Evolutionary conservation across 352 stramenopile species (phyloP).

Genomic region (Phytopythium chamaehyphon): DNA sequence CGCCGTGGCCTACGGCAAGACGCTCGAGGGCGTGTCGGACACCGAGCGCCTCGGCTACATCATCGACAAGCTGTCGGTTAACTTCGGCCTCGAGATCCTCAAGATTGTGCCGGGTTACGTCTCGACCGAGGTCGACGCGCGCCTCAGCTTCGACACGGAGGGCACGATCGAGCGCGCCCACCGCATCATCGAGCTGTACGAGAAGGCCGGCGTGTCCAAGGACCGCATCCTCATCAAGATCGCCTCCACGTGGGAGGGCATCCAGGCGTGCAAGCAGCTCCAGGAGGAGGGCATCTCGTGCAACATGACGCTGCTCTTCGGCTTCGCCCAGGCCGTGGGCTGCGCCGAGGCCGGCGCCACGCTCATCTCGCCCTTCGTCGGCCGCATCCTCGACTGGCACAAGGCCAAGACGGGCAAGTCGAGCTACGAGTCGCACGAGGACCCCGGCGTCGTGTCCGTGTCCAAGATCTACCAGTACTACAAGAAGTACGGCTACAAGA

Average conservation of each 20-base stretch:
- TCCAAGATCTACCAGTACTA: constrained; percentile 98
- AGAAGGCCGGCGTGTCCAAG: constrained; percentile 93
- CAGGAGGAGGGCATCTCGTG: constrained; percentile 97
- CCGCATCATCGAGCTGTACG: constrained; percentile 97
- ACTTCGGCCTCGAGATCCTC: constrained; percentile 97
- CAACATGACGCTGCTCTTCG: constrained; percentile 99
- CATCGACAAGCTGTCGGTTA: constrained; percentile 98
- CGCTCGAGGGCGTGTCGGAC: constrained; percentile 61
- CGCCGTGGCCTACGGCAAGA: constrained; percentile 92
- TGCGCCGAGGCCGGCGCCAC: constrained; percentile 94
- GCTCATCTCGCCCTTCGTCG: constrained; percentile 96
- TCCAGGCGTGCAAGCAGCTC: constrained; percentile 94
- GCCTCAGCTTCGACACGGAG: constrained; percentile 96
- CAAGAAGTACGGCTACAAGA: constrained; percentile 97
- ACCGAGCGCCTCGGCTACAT: constrained; percentile 88
- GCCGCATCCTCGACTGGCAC: constrained; percentile 98
- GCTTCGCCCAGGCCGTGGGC: constrained; percentile 95
- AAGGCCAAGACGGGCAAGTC: constrained; percentile 92
- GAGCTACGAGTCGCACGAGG: constrained; percentile 91
- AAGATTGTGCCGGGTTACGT: constrained; percentile 97
- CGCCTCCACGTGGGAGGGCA: constrained; percentile 97
- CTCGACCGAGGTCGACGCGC: constrained; percentile 98
- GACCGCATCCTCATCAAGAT: constrained; percentile 98
- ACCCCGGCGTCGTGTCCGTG: constrained; percentile 96
- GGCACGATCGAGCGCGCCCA: constrained; percentile 89